Percentiles rank a stretch among this genome's conserved stretches.
These are phyloP conservation scores for Coemansia sp. DNA, from an alignment of 192 early-diverging fungal genomes.

Conservation along the genomic window DNA sequence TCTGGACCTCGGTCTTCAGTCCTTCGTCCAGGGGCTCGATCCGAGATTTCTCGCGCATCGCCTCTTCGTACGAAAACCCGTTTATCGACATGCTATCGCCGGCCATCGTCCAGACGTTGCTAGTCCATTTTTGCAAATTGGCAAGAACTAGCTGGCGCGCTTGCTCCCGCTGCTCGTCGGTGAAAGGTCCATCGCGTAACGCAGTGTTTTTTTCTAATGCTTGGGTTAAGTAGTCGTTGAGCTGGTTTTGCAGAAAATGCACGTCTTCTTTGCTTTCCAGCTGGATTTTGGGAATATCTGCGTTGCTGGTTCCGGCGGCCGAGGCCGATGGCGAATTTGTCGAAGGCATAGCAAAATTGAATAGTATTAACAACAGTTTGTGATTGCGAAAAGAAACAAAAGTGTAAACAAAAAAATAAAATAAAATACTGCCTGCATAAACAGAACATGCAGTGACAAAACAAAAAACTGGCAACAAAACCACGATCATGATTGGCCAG, in stretches of 20 bases:
- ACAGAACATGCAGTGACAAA: background rate
- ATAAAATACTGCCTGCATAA: background rate
- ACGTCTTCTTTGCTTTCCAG: constrained; percentile 54
- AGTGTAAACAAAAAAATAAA: background rate
- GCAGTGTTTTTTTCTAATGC: constrained; percentile 29
- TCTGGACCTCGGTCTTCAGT: constrained; percentile 36
- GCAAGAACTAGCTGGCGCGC: constrained; percentile 21
- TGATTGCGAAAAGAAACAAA: background rate
- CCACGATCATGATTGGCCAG: background rate
- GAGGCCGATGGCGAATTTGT: background rate
- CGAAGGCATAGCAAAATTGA: background rate
- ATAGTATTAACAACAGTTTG: background rate
- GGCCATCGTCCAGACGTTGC: constrained; percentile 34
- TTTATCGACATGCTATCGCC: constrained; percentile 46
- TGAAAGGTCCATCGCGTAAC: constrained; percentile 31
- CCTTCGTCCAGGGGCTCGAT: constrained; percentile 43
- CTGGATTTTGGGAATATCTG: constrained; percentile 51
- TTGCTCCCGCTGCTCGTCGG: constrained; percentile 32
- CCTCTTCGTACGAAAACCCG: constrained; percentile 42
- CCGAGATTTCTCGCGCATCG: constrained; percentile 37
- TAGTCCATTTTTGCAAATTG: constrained; percentile 30
- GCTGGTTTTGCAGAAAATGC: constrained; percentile 37
- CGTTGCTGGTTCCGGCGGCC: background rate
- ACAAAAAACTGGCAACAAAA: constrained; percentile 3
- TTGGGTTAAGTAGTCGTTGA: constrained; percentile 23